Evolutionary conservation across 257 asterid genomes (phyloP), one percentile per base, ranked within the genome.

Genomic region (Forsythia viridissima): DNA sequence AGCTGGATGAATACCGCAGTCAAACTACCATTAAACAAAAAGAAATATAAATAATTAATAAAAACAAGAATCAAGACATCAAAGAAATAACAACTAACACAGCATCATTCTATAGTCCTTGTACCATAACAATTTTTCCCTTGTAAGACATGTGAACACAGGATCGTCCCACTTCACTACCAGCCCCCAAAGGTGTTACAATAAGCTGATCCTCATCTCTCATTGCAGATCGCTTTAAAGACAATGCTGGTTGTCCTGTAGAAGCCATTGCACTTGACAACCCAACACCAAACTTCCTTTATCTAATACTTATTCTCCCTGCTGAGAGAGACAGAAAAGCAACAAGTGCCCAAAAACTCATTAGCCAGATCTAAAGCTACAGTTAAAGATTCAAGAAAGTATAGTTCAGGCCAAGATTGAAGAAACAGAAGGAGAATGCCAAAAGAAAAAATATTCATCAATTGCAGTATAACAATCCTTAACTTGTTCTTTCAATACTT

Each of bases 1-100:
- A 80, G 90, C 99, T 7, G 97, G 99, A 81, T 96, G 99, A 84
- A 96, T 96, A 42, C 99, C 98, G 77, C 99, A 92, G 80, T 96
- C 99, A 73, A 96, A 96, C 97, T 96, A 81, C 81, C 81, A 80
- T 37, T n/a, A 40, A 40, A 30, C 76, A 70, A 21, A 18, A 38
- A 59, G 70, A 38, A 16, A 38, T 20, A 5, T 3, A 75, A 34
- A 67, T 39, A 30, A 48, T 42, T 48, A 40, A 73, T 24, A 75
- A 48, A 65, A 67, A n/a, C 20, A 43, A 52, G 38, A 66, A 36
- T 6, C 52, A 30, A 55, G 16, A 59, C 8, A 20, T 39, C 2
- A 40, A 34, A 75, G 8, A 48, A 40, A 1, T 70, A 21, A n/a
- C 0, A 39, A 1, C 36, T 42, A 12, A 43, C 18, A 34, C 7